Conservation (phyloP, 768 basidiomycete genomes). For the Steccherinum ochraceum region DNA sequence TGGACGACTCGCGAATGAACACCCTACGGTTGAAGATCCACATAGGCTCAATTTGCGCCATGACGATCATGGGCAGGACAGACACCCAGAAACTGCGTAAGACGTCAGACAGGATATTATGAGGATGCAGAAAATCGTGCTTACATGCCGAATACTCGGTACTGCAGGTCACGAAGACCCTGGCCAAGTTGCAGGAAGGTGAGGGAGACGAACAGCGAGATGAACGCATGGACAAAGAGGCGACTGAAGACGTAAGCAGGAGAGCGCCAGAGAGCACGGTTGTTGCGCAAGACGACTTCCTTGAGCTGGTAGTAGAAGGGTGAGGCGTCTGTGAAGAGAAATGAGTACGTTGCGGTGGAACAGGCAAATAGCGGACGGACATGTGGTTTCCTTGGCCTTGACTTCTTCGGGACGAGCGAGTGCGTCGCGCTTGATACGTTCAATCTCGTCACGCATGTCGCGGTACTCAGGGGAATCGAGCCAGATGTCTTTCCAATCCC, state of each 20-base stretch:
- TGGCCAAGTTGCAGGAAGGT: conserved; percentile 74
- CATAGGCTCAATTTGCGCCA: conserved; percentile 76
- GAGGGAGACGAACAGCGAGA: conserved; percentile 66
- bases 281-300: conserved; percentile 61
- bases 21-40: conserved; percentile 67
- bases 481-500: conserved; percentile 89
- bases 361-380: conserved; percentile 9
- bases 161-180: conserved; percentile 63
- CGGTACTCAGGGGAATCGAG: conserved; percentile 56
- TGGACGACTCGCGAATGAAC: conserved; percentile 52
- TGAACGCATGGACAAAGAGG: conserved; percentile 66
- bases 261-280: conserved; percentile 70
- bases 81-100: conserved; percentile 54
- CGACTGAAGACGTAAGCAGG: conserved; percentile 85
- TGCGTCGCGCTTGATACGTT: conserved; percentile 28
- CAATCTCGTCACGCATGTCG: conserved; percentile 35
- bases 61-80: conserved; percentile 67
- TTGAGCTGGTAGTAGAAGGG: conserved; percentile 70
- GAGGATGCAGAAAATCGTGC: conserved; percentile 15
- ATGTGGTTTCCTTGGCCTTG: conserved; percentile 11
- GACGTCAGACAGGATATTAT: background rate
- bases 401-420: conserved; percentile 10
- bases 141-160: conserved; percentile 74
- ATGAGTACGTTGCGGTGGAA: background rate
- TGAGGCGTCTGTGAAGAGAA: conserved; percentile 53